Base-by-base conservation (phyloP, 768 basidiomycete genomes). In the Trametes punicea region DNA sequence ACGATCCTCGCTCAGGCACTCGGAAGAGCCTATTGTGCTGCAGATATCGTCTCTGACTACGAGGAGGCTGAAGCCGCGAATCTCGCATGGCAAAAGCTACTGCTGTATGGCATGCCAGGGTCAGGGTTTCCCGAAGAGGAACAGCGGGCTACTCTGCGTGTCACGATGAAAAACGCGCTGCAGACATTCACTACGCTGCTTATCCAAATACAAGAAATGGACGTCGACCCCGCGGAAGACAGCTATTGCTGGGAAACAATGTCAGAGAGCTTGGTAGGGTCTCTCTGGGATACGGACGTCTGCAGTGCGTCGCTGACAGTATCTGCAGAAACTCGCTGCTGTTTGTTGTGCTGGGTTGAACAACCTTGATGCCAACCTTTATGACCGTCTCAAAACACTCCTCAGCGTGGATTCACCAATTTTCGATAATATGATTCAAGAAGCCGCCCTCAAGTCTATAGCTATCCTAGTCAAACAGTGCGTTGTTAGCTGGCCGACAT, bases 181-280 rank as follows among this genome's bases (percentile, higher is more conserved):
- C 81, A 88, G 56, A 88, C 86, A 57, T 91, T 92, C 66, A 81
- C 80, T 8, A 89, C 92, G 60, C 77, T 94, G 33, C 75, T 90
- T 31, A 72, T 78, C 5, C 91, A 93, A 67, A 86, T 93, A 47
- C 83, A 90, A 65, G 88, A 87, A 58, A 84, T 93, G 83, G 90
- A 92, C 13, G 74, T 76, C 3, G 87, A 90, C 56, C 91, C 89
- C 11, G 79, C 87, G 0, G 64, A 86, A 30, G 92, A 94, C 67
- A 90, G 88, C n/a, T 94, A 93, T 70, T 84, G 89, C 48, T 93
- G 87, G 86, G 92, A 94, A 67, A 93, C 92, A 0, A 86, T 94
- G 85, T 90, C 92, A 9, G 92, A 94, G 67, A 88, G 88, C 62
- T 70, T 94, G 78, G 92, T 91, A 62, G 45, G 82, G 34, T 13